A percentile compares a stretch with the other conserved stretches of the same genome.
phyloP scores from a whole-genome alignment of 805 yeast species.

The Huiozyma naganishii region DNA sequence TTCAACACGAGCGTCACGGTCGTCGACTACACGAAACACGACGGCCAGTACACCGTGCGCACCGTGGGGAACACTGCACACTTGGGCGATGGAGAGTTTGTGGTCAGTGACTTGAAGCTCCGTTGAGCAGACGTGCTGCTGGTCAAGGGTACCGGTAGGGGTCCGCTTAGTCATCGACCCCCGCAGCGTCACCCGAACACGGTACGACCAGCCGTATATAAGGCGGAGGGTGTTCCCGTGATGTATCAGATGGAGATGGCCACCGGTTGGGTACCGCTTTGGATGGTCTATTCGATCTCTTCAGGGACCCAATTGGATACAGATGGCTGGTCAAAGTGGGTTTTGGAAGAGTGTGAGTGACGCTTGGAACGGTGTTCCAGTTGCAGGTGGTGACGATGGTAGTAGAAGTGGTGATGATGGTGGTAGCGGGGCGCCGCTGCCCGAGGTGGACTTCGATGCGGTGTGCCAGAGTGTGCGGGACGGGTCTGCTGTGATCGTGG shows the following conservation, averaged over 20 bases:
- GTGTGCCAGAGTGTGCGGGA: slow-evolving; percentile 36
- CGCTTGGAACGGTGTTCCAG: slow-evolving; percentile 22
- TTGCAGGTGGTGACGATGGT: too few species aligned
- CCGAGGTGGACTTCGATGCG: slow-evolving; percentile 38
- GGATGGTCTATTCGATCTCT: too few species aligned
- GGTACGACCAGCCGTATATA: neutral
- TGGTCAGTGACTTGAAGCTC: slow-evolving; percentile 38
- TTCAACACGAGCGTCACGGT: slow-evolving; percentile 67
- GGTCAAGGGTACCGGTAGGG: neutral
- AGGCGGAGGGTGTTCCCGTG: neutral
- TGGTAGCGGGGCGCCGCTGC: slow-evolving; percentile 26
- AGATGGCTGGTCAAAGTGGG: too few species aligned
- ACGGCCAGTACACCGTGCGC: slow-evolving; percentile 35
- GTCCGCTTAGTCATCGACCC: neutral
- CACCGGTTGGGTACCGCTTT: too few species aligned
- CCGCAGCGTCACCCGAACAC: too few species aligned
- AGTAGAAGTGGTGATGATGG: neutral
- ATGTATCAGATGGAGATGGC: neutral
- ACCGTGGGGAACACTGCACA: slow-evolving; percentile 60
- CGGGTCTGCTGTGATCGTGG: slow-evolving; percentile 49
- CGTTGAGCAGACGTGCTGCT: slow-evolving; percentile 22
- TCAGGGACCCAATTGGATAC: too few species aligned
- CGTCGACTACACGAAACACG: slow-evolving; percentile 41
- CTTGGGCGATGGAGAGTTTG: slow-evolving; percentile 43
- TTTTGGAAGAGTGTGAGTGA: slow-evolving; percentile 15